Base-by-base conservation (phyloP, 2,329 filamentous ascomycete species). In the Talaromyces marneffei region DNA sequence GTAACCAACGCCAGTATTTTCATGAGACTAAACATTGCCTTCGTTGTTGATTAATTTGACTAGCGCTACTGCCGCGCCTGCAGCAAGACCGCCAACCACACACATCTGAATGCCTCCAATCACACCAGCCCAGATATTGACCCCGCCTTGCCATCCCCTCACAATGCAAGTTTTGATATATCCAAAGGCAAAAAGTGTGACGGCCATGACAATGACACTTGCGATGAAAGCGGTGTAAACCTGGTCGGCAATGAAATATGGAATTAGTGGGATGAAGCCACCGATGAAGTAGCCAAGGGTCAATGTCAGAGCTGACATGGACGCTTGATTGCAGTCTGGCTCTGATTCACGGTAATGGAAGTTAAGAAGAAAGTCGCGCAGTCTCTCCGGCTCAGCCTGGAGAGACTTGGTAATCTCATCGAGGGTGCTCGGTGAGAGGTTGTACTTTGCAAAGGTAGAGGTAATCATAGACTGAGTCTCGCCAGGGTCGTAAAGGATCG, bases 31-130 rank as follows among this genome's bases (percentile, higher is more conserved):
- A 18, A 52, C 37, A 59, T 57, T 53, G 23, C 62, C 63, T 23
- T 64, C 64, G 3, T 58, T 70, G 64, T 85, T 83, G 63, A 88
- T 76, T n/a, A 79, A 71, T 63, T 82, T 79, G 29, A 88, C 85
- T 62, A 88, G 82, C 3, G 75, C 80, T 72, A 89, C 87, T 23
- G 86, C 86, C 8, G 86, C 85, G 1, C 83, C 86, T 0, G 87
- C 87, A 4, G 87, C 87, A 60, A 87, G 65, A 14, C 85, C 83
- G 31, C 87, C 87, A 48, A 89, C 82, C 20, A 87, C 68, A 48
- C 87, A 74, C 71, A 88, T 90, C 74, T 89, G 84, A 29, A 85
- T 55, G 0, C 85, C 86, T 6, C 86, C 86, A 74, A 80, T 82
- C 14, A 85, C 66, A 9, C 83, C 85, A 1, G 82, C 80, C 37